Percentiles rank a stretch among this genome's conserved stretches.
phyloP scores from a whole-genome alignment of 176 grass and related monocot species.

The Oryza rufipogon region DNA sequence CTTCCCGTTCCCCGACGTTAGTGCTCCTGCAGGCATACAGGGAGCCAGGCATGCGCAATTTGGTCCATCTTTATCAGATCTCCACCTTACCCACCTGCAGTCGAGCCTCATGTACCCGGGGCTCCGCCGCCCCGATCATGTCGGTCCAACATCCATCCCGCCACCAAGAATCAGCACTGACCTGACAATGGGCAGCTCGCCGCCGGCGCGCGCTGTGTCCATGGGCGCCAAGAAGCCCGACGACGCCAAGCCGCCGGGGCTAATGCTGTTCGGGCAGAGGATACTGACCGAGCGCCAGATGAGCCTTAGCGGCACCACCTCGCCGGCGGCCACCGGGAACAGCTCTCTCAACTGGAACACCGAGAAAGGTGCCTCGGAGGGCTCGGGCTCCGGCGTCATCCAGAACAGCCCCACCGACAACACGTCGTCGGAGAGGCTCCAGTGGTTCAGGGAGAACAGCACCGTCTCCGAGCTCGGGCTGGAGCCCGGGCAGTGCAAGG shows the following conservation, averaged over 20 bases:
- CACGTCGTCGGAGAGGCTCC: constrained; percentile 23
- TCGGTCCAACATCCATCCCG: not conserved
- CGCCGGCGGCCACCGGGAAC: constrained; percentile 21
- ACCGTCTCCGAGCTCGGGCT: constrained; percentile 26
- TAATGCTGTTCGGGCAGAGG: constrained; percentile 76
- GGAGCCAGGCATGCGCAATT: constrained; percentile 96
- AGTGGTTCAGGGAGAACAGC: constrained; percentile 14
- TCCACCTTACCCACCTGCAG: constrained; percentile 64
- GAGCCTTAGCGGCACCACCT: constrained; percentile 32
- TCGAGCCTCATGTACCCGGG: constrained; percentile 50
- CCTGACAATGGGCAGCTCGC: constrained; percentile 44
- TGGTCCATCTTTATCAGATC: constrained; percentile 72
- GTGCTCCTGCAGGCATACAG: constrained; percentile 92
- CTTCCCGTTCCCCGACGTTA: constrained; percentile 53
- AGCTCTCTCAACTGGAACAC: constrained; percentile 46
- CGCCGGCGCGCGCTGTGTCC: constrained; percentile 23
- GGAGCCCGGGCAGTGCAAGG: constrained; percentile 78
- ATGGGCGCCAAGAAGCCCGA: constrained; percentile 38
- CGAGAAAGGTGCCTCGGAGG: constrained; percentile 68
- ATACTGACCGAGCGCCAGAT: constrained; percentile 86
- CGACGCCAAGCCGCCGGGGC: constrained; percentile 45
- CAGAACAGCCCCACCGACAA: constrained; percentile 59
- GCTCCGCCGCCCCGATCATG: constrained; percentile 31
- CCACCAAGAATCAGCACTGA: constrained; percentile 49
- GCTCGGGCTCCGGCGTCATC: constrained; percentile 71